Percentiles rank a stretch among this genome's conserved stretches.
phyloP scores from a whole-genome alignment of 768 basidiomycete genomes.

The Hebeloma cylindrosporum region DNA sequence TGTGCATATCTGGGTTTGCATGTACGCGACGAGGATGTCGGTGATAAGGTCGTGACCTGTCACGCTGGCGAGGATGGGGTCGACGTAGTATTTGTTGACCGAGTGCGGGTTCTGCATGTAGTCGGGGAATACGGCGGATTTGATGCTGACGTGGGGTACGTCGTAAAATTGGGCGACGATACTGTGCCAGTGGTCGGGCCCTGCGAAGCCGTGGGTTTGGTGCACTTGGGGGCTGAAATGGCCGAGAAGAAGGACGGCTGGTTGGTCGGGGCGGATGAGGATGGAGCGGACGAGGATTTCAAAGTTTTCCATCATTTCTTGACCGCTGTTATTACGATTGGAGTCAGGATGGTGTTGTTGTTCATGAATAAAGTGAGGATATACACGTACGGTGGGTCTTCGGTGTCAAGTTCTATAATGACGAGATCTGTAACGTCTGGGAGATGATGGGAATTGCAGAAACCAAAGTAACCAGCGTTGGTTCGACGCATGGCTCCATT shows the following conservation, averaged over 20 bases:
- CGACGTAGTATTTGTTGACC: constrained; percentile 71
- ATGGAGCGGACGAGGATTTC: constrained; percentile 92
- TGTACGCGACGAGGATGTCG: constrained; percentile 90
- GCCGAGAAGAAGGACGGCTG: constrained; percentile 92
- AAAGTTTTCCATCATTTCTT: constrained; percentile 75
- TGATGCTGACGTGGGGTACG: constrained; percentile 87
- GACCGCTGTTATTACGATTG: constrained; percentile 48
- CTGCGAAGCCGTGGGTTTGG: constrained; percentile 75
- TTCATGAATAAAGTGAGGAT: constrained; percentile 1
- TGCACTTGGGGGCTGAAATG: constrained; percentile 92
- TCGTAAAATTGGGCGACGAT: constrained; percentile 97
- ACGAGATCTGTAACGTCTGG: constrained; percentile 94
- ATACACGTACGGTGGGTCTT: constrained; percentile 76
- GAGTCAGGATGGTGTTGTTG: background rate
- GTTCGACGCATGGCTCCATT: constrained; percentile 95
- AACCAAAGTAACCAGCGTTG: constrained; percentile 92
- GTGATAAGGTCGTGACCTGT: constrained; percentile 82
- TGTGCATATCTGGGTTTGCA: constrained; percentile 85
- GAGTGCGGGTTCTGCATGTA: constrained; percentile 76
- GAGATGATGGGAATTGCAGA: constrained; percentile 89
- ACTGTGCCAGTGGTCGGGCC: constrained; percentile 88
- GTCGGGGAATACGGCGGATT: constrained; percentile 76
- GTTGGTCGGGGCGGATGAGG: constrained; percentile 85
- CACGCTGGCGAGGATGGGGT: constrained; percentile 78
- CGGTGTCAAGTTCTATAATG: constrained; percentile 91